phyloP scores from a whole-genome alignment of 306 rosid species.

The Ziziphus jujuba region DNA sequence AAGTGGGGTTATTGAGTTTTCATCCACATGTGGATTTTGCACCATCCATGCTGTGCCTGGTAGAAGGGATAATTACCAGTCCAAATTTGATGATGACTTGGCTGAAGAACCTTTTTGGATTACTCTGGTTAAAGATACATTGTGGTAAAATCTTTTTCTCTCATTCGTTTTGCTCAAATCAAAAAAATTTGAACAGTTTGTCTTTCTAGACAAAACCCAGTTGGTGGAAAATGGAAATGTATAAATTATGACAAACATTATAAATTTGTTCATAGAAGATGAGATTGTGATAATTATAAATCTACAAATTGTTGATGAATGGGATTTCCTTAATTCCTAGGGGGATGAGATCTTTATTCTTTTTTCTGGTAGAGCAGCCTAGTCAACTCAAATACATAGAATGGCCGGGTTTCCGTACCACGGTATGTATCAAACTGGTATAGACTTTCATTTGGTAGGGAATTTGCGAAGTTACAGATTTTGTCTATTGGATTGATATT shows the following conservation, averaged over 20 bases:
- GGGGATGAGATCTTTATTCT: conserved; percentile 51
- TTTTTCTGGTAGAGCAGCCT: conserved; percentile 83
- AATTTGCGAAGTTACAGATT: too few relatives aligned
- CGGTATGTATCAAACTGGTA: conserved; percentile 46
- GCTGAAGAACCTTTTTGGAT: conserved; percentile 62
- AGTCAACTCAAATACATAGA: conserved; percentile 84
- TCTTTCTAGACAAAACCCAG: not conserved
- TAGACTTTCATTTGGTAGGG: not conserved
- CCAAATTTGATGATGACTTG: conserved; percentile 41
- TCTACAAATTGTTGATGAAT: not conserved
- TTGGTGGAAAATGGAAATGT: conserved; percentile 6
- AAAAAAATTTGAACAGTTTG: not conserved
- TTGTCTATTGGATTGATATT: too few relatives aligned
- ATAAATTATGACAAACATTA: not conserved
- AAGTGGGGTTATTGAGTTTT: conserved; percentile 14
- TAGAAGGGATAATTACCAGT: conserved; percentile 40
- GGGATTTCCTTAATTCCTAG: conserved; percentile 33
- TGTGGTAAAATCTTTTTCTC: conserved; percentile 42
- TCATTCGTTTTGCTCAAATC: not conserved
- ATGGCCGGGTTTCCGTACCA: conserved; percentile 78
- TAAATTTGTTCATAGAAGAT: not conserved
- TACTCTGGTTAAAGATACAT: conserved; percentile 45
- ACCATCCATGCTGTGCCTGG: conserved; percentile 31
- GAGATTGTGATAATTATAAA: not conserved
- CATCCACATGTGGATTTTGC: conserved; percentile 26